Percentiles rank a stretch among this genome's conserved stretches.
These are phyloP conservation scores for Camellia granthamiana DNA, from an alignment of 148 eudicot species.

Conservation along the genomic window DNA sequence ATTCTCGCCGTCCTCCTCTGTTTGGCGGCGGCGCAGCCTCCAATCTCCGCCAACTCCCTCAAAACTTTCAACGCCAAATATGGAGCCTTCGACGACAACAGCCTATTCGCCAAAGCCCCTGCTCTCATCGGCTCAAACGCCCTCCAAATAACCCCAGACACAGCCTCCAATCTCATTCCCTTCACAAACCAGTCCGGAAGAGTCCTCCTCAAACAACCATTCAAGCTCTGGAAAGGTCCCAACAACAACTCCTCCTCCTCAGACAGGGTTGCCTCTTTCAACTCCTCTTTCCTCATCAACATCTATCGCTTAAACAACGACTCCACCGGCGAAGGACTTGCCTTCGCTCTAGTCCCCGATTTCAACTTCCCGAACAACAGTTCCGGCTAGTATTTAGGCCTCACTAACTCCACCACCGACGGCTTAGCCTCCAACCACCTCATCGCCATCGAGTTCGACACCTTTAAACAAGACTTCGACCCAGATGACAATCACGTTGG, in stretches of 20 bases:
- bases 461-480: constrained; percentile 52
- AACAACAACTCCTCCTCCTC: background rate
- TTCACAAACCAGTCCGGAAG: constrained; percentile 46
- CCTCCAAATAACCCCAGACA: constrained; percentile 77
- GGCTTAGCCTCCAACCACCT: constrained; percentile 33
- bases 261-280: constrained; percentile 50
- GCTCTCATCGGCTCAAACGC: constrained; percentile 40
- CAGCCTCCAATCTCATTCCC: constrained; percentile 26
- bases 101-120: constrained; percentile 28
- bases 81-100: constrained; percentile 34
- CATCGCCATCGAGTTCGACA: constrained; percentile 78
- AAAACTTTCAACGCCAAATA: background rate
- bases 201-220: constrained; percentile 25
- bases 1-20: constrained; percentile 13
- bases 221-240: constrained; percentile 49
- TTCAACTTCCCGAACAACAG: constrained; percentile 39
- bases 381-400: constrained; percentile 52
- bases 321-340: constrained; percentile 57
- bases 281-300: constrained; percentile 56
- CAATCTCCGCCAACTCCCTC: constrained; percentile 10
- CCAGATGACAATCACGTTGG: constrained; percentile 78
- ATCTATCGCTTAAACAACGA: constrained; percentile 16
- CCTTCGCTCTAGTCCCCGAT: constrained; percentile 60
- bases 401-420: constrained; percentile 58
- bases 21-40: constrained; percentile 6